Percentiles rank a stretch among this genome's conserved stretches.
phyloP scores from a whole-genome alignment of 2,329 filamentous ascomycete species.

The Dryadomyces quercivorus region DNA sequence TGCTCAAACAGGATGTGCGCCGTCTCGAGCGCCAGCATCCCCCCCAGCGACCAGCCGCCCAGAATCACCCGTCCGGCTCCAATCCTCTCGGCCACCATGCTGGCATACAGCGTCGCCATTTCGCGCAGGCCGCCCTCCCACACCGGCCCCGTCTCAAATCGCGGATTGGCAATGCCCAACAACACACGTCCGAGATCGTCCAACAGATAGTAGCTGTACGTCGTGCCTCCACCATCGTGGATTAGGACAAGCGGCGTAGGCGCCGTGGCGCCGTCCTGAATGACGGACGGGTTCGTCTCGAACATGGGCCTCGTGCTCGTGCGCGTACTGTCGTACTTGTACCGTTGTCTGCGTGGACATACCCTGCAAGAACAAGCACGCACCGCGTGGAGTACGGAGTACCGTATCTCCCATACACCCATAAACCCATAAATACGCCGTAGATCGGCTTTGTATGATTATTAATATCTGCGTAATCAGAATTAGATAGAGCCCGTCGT shows the following conservation, averaged over 20 bases:
- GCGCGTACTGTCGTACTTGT: background rate
- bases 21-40: constrained; percentile 37
- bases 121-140: constrained; percentile 41
- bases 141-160: constrained; percentile 30
- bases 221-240: constrained; percentile 50
- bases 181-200: constrained; percentile 33
- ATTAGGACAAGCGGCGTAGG: constrained; percentile 40
- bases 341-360: background rate
- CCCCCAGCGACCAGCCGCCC: constrained; percentile 45
- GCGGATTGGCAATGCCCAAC: constrained; percentile 43
- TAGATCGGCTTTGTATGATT: background rate
- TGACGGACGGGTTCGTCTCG: constrained; percentile 12
- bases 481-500: background rate
- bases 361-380: too few relatives aligned
- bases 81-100: constrained; percentile 28
- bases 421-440: background rate
- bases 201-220: constrained; percentile 44
- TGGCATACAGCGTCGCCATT: constrained; percentile 39
- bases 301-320: constrained; percentile 9
- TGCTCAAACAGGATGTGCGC: constrained; percentile 26
- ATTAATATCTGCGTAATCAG: too few relatives aligned
- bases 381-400: too few relatives aligned
- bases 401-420: too few relatives aligned
- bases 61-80: constrained; percentile 30
- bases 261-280: constrained; percentile 7